Evolutionary conservation across 768 basidiomycete genomes (phyloP).

Genomic region (Boletus pseudopeckii): DNA sequence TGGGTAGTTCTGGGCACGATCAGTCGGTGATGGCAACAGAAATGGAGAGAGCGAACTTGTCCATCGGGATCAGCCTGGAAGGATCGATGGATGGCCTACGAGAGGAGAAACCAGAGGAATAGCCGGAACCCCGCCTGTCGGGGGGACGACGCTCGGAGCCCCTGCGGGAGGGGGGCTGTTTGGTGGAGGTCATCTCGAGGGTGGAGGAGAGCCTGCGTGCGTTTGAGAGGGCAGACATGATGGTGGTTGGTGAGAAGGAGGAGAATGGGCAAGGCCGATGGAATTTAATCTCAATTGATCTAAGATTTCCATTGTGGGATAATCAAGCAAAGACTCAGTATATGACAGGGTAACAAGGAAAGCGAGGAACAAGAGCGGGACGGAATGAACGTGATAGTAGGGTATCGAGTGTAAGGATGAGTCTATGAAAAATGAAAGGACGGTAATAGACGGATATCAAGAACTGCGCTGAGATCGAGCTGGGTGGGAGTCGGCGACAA

Average conservation of each 20-base stretch:
- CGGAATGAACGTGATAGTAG: constrained; percentile 22
- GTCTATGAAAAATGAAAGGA: constrained; percentile 19
- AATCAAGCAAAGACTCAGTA: constrained; percentile 1
- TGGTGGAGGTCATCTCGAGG: constrained; percentile 33
- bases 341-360: constrained; percentile 11
- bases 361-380: constrained; percentile 10
- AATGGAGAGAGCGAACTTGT: constrained; percentile 50
- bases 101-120: constrained; percentile 44
- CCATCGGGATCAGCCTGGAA: constrained; percentile 71
- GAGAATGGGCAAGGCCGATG: background rate
- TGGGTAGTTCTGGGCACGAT: constrained; percentile 41
- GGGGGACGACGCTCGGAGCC: constrained; percentile 42
- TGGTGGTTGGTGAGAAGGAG: constrained; percentile 12
- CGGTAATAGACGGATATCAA: constrained; percentile 31
- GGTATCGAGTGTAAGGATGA: constrained; percentile 19
- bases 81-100: constrained; percentile 77
- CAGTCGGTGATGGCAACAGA: background rate
- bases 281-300: constrained; percentile 12
- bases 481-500: constrained; percentile 13
- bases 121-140: constrained; percentile 49
- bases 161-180: constrained; percentile 39
- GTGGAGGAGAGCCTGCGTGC: constrained; percentile 26
- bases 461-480: constrained; percentile 15
- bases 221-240: constrained; percentile 14
- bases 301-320: constrained; percentile 14